These are phyloP conservation scores for Plantago coronopus DNA, from an alignment of 305 asterid species.

Conservation along the genomic window DNA sequence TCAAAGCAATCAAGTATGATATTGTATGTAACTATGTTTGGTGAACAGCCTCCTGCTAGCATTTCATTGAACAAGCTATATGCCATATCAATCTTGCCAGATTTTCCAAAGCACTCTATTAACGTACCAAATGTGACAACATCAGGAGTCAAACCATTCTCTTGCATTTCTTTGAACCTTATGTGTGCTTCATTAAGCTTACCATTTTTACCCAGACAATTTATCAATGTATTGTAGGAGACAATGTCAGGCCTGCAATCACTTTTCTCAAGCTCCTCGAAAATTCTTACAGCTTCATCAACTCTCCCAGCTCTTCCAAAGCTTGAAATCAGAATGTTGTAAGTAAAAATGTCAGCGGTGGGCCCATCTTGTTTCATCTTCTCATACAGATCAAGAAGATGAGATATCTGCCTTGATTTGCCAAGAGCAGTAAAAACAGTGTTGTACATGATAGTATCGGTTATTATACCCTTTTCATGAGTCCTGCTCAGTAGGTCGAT, in stretches of 20 bases:
- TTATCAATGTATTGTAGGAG: constrained; percentile 83
- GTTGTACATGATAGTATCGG: constrained; percentile 83
- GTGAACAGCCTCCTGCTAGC: constrained; percentile 80
- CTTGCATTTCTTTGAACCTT: constrained; percentile 87
- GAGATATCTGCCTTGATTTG: constrained; percentile 55
- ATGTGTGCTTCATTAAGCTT: constrained; percentile 88
- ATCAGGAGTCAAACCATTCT: constrained; percentile 83
- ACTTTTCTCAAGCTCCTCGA: constrained; percentile 87
- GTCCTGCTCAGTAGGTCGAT: constrained; percentile 69
- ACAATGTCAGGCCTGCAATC: constrained; percentile 67
- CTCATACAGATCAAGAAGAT: constrained; percentile 64
- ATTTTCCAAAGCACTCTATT: constrained; percentile 92
- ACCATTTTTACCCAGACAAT: constrained; percentile 86
- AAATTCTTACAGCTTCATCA: constrained; percentile 64
- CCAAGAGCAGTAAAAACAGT: constrained; percentile 77
- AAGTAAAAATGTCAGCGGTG: constrained; percentile 76
- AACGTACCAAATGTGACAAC: constrained; percentile 87
- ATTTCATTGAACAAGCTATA: constrained; percentile 68
- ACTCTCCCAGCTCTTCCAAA: constrained; percentile 80
- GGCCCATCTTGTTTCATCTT: constrained; percentile 84
- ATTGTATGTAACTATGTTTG: constrained; percentile 85
- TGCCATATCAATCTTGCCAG: constrained; percentile 84
- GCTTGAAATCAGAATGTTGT: constrained; percentile 80
- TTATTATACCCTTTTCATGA: constrained; percentile 70
- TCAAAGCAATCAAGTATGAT: constrained; percentile 85